Percentiles rank a stretch among this genome's conserved stretches.
Evolutionary conservation across 805 yeast genomes (phyloP).

Genomic region (Candida pseudoglaebosa): DNA sequence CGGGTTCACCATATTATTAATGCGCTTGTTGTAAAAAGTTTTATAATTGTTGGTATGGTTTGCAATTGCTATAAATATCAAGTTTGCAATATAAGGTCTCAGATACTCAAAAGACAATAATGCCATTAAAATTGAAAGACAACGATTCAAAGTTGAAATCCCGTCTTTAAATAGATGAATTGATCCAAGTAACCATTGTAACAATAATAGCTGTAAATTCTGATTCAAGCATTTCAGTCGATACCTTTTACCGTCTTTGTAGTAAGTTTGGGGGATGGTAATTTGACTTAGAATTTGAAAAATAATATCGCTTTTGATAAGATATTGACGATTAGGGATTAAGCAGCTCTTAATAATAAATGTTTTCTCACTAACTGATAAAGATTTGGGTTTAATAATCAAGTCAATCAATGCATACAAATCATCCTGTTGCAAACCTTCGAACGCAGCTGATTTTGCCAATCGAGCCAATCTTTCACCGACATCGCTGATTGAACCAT

Average conservation of each 20-base stretch:
- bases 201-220: slow-evolving; percentile 15
- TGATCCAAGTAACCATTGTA: slow-evolving; percentile 21
- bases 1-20: slow-evolving; percentile 7
- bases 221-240: slow-evolving; percentile 12
- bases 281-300: slow-evolving; percentile 10
- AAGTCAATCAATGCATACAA: neutral
- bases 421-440: neutral
- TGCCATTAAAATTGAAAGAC: slow-evolving; percentile 17
- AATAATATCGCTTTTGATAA: neutral
- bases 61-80: slow-evolving; percentile 16
- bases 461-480: neutral
- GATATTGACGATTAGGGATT: neutral
- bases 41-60: slow-evolving; percentile 11
- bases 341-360: neutral
- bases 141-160: slow-evolving; percentile 8
- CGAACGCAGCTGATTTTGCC: neutral
- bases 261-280: slow-evolving; percentile 15
- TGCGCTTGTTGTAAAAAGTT: slow-evolving; percentile 9
- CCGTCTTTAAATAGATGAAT: slow-evolving; percentile 15
- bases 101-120: slow-evolving; percentile 21
- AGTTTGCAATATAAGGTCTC: slow-evolving; percentile 18
- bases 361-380: neutral
- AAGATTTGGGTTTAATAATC: neutral
- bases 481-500: neutral
- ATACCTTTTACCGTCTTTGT: slow-evolving; percentile 11